These are phyloP conservation scores for Aspergillus bertholletiae DNA, from an alignment of 495 filamentous ascomycete genomes.

Conservation along the genomic window DNA sequence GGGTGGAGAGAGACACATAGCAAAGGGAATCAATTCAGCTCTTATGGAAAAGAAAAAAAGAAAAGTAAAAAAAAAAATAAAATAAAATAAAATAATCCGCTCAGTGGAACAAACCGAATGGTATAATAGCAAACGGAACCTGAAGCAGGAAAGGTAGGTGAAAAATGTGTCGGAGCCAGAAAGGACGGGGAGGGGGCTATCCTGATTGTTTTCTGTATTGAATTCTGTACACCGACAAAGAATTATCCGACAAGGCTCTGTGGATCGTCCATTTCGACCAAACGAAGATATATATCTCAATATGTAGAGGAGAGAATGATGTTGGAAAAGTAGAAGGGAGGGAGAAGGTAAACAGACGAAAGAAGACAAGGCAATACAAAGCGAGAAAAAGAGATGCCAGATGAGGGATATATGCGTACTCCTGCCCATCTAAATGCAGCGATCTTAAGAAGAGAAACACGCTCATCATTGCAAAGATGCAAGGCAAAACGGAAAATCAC, in stretches of 20 bases:
- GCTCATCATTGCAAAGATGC: constrained; percentile 42
- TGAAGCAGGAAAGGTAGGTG: background rate
- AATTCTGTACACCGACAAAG: background rate
- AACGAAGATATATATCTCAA: constrained; percentile 10
- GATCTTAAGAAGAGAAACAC: constrained; percentile 26
- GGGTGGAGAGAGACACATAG: constrained; percentile 4
- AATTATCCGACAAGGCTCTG: background rate
- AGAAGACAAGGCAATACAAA: constrained; percentile 12
- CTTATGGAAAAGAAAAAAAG: constrained; percentile 3
- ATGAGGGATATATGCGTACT: constrained; percentile 33
- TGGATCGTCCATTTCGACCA: constrained; percentile 6
- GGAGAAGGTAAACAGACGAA: background rate
- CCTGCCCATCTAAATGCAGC: constrained; percentile 44
- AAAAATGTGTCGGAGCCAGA: background rate
- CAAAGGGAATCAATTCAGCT: constrained; percentile 5
- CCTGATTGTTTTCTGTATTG: background rate
- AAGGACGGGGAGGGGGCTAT: background rate
- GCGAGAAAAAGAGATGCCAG: constrained; percentile 11
- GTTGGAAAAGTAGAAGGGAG: background rate
- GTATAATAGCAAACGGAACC: constrained; percentile 10
- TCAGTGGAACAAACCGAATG: constrained; percentile 9
- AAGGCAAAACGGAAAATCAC: constrained; percentile 25
- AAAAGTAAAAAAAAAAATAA: constrained; percentile 7
- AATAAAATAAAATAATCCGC: no score
- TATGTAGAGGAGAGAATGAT: constrained; percentile 2